These are phyloP conservation scores for Irpex sp. DNA, from an alignment of 1,284 basidiomycete genomes.

Conservation along the genomic window DNA sequence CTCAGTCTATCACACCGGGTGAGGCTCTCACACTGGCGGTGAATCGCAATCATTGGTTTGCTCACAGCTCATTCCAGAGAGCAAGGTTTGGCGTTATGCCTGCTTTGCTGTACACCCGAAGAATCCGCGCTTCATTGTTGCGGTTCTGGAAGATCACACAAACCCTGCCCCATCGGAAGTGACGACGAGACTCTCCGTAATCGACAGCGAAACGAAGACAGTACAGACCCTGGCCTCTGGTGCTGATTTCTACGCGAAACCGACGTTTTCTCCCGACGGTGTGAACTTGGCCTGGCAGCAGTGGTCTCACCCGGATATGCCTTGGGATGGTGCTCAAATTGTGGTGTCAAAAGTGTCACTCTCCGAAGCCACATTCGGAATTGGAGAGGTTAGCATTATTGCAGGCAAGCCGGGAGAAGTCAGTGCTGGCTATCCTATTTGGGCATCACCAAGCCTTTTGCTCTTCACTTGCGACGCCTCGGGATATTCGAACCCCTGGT, in stretches of 20 bases:
- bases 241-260: conserved; percentile 63
- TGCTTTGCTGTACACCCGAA: conserved; percentile 46
- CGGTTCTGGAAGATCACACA: conserved; percentile 69
- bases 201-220: conserved; percentile 43
- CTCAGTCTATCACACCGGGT: conserved; percentile 63
- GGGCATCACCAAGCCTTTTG: conserved; percentile 56
- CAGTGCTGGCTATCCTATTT: conserved; percentile 53
- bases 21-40: conserved; percentile 10
- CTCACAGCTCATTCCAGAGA: conserved; percentile 30
- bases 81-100: conserved; percentile 54
- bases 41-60: background rate
- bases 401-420: conserved; percentile 46
- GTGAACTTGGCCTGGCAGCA: conserved; percentile 63
- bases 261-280: conserved; percentile 68
- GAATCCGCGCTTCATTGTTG: conserved; percentile 43
- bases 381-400: conserved; percentile 36
- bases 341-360: conserved; percentile 42
- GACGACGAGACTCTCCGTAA: conserved; percentile 52
- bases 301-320: conserved; percentile 81
- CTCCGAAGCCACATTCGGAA: conserved; percentile 21
- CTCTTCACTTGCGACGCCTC: conserved; percentile 66
- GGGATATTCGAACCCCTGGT: conserved; percentile 73
- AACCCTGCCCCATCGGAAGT: conserved; percentile 51
- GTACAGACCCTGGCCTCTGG: conserved; percentile 46
- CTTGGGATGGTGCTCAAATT: conserved; percentile 71